Evolutionary conservation across 2,329 filamentous ascomycete genomes (phyloP).

Genomic region (Emericellopsis cladophorae): DNA sequence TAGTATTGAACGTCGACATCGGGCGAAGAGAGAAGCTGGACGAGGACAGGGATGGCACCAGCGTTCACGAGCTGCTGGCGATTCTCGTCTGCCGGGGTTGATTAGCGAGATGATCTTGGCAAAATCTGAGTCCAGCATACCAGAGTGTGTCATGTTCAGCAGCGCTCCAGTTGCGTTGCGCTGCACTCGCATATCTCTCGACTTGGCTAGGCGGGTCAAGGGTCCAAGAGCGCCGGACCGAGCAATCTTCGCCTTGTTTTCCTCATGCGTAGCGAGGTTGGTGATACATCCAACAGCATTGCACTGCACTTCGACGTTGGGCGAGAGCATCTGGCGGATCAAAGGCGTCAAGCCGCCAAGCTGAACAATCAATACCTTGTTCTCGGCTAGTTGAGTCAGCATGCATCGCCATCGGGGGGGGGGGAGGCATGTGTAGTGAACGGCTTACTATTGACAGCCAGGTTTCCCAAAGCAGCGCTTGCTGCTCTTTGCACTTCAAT

Average conservation of each 20-base stretch:
- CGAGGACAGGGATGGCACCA: slow-evolving; percentile 92
- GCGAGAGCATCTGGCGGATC: slow-evolving; percentile 96
- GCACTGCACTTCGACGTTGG: slow-evolving; percentile 97
- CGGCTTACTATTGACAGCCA: slow-evolving; percentile 84
- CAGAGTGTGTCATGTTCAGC: slow-evolving; percentile 98
- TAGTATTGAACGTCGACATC: slow-evolving; percentile 99
- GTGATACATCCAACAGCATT: slow-evolving; percentile 99
- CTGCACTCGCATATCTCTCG: slow-evolving; percentile 96
- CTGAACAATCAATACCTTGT: slow-evolving; percentile 92
- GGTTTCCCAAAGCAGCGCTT: slow-evolving; percentile 87
- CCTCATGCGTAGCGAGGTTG: slow-evolving; percentile 93
- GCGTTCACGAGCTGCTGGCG: slow-evolving; percentile 94
- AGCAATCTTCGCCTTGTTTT: slow-evolving; percentile 98
- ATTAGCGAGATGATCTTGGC: neutral
- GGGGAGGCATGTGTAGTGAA: neutral
- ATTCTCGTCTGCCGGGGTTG: slow-evolving; percentile 63
- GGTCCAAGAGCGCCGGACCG: slow-evolving; percentile 86
- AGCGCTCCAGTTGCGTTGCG: slow-evolving; percentile 92
- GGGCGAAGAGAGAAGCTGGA: slow-evolving; percentile 81
- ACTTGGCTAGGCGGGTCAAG: slow-evolving; percentile 84
- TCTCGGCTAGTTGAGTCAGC: slow-evolving; percentile 60
- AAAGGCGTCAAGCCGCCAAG: slow-evolving; percentile 82
- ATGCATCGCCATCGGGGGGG: neutral
- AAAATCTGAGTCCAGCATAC: slow-evolving; percentile 36
- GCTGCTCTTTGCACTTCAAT: slow-evolving; percentile 96